Base-by-base conservation (phyloP, 306 rosid genomes). In the Prunus fruticosa region DNA sequence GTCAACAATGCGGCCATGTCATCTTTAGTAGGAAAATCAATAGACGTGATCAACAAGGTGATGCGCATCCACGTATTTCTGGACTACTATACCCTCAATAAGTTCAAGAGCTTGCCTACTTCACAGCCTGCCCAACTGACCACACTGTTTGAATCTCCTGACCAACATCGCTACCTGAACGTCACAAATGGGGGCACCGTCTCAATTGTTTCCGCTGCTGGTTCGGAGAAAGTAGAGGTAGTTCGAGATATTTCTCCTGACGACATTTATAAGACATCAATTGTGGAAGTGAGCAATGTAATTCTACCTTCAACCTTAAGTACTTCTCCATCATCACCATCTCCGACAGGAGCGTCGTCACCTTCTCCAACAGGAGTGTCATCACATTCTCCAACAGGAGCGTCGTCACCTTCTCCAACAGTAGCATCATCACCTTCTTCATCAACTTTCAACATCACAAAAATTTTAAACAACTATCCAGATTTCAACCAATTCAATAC, bases 1-100 rank as follows among this genome's bases (percentile, higher is more conserved):
- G 75, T 71, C 8, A 60, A 70, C 28, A 69, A 70, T 70, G 75
- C n/a, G 2, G 64, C 28, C 19, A 71, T 53, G 49, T 7, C 62
- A 6, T 5, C 50, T 6, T 2, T 71, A 25, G 60, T 25, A 1
- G 49, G 63, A 12, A 71, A 71, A 52, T n/a, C 64, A 53, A 3
- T 32, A n/a, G 75, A 71, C 64, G 16, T 19, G 32, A 43, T 32
- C 50, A 19, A 3, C 11, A 53, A 53, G 28, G 27, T 61, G 19
- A 61, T 61, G 9, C 34, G 19, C 34, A 27, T 61, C 65, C 65
- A 61, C 7, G 65, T 27, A 28, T 61, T 61, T 61, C 9, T 61
- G 19, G 65, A 61, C 18, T 61, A 61, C 65, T 61, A 25, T 9
- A 23, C 65, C 10, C 6, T 61, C 8, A 61, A 14, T 12, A 61